Evolutionary conservation across 2,329 filamentous ascomycete genomes (phyloP).

Genomic region (Exophiala sp.): DNA sequence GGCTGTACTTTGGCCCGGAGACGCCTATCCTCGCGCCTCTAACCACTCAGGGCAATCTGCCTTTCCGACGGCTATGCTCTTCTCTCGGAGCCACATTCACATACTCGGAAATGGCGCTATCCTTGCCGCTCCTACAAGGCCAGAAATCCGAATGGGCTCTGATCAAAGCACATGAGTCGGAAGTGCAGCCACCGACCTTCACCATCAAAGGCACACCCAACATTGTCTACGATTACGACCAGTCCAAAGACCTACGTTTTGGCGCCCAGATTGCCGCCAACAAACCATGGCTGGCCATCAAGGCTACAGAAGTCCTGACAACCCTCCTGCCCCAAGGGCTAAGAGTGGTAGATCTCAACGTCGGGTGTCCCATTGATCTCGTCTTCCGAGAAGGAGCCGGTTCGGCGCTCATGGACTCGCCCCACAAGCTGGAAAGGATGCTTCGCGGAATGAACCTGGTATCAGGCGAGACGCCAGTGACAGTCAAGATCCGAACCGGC

Average conservation of each 20-base stretch:
- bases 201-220: slow-evolving; percentile 41
- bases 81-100: slow-evolving; percentile 86
- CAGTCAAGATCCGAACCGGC: slow-evolving; percentile 89
- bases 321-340: slow-evolving; percentile 67
- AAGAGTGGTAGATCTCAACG: slow-evolving; percentile 90
- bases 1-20: slow-evolving; percentile 87
- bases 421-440: slow-evolving; percentile 86
- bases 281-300: slow-evolving; percentile 84
- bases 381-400: slow-evolving; percentile 83
- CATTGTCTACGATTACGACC: slow-evolving; percentile 71
- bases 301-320: slow-evolving; percentile 76
- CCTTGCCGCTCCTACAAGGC: slow-evolving; percentile 80
- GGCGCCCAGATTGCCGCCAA: slow-evolving; percentile 89
- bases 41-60: slow-evolving; percentile 93
- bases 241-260: slow-evolving; percentile 76
- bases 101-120: slow-evolving; percentile 98
- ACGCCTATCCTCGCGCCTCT: slow-evolving; percentile 90
- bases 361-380: slow-evolving; percentile 92
- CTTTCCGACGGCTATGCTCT: slow-evolving; percentile 84
- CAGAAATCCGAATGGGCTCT: slow-evolving; percentile 90
- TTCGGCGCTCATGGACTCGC: slow-evolving; percentile 83
- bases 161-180: slow-evolving; percentile 83
- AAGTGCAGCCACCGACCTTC: slow-evolving; percentile 66
- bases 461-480: slow-evolving; percentile 84
- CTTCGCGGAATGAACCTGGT: slow-evolving; percentile 93